Conservation (phyloP, 768 basidiomycete genomes). For the Boletus subcaerulescens region DNA sequence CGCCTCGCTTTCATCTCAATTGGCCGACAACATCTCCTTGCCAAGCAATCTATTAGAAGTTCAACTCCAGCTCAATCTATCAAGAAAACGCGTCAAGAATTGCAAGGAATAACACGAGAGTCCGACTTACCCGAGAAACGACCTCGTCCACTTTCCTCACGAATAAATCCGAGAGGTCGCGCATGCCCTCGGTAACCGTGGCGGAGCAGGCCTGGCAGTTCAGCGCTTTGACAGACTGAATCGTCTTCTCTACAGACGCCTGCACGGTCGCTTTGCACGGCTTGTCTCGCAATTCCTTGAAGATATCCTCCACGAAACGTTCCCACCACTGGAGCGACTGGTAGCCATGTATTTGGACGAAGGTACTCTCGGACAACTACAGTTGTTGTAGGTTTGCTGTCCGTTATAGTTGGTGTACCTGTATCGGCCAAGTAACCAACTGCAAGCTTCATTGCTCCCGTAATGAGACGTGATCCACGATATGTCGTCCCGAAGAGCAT, state of each 20-base stretch:
- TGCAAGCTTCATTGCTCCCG: not conserved
- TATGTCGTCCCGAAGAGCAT: not conserved
- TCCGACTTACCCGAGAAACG: slow-evolving; percentile 3
- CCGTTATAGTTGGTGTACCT: not conserved
- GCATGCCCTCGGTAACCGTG: slow-evolving; percentile 16
- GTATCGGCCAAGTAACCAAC: slow-evolving; percentile 3
- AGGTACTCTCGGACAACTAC: not conserved
- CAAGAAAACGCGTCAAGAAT: not conserved
- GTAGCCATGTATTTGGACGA: not conserved
- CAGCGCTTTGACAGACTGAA: not conserved
- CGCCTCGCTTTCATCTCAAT: not conserved
- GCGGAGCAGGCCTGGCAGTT: slow-evolving; percentile 2
- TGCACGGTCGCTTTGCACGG: slow-evolving; percentile 15
- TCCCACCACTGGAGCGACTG: slow-evolving; percentile 17
- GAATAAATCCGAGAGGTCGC: slow-evolving; percentile 7
- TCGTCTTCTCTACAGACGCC: not conserved
- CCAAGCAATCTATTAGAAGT: not conserved
- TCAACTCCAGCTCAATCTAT: slow-evolving; percentile 7
- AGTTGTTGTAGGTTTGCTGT: not conserved
- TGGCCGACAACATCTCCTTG: not conserved
- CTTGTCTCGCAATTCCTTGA: slow-evolving; percentile 14
- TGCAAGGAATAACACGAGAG: too few species aligned
- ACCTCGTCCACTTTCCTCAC: slow-evolving; percentile 11
- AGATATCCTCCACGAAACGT: slow-evolving; percentile 8
- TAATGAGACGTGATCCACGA: slow-evolving; percentile 19